A percentile compares a stretch with the other conserved stretches of the same genome.
Conservation (phyloP, 257 asterid species). For the Buddleja alternifolia region DNA sequence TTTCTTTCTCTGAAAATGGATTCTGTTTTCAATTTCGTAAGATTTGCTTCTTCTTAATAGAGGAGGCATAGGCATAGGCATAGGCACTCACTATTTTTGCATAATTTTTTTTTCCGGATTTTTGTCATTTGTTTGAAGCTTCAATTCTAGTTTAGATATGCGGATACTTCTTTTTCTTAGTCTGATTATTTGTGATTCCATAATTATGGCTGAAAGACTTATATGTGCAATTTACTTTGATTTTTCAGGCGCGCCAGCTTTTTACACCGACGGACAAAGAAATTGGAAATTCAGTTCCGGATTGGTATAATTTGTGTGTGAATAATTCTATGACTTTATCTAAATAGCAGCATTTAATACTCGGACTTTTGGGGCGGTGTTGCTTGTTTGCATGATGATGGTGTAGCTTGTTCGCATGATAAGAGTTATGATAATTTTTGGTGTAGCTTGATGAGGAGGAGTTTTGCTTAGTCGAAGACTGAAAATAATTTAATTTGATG, state of each 20-base stretch:
- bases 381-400: constrained; percentile 16
- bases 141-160: constrained; percentile 6
- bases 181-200: constrained; percentile 9
- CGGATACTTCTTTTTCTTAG: neutral
- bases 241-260: constrained; percentile 27
- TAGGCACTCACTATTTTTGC: neutral
- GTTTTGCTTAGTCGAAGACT: constrained; percentile 19
- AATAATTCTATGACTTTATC: constrained; percentile 3
- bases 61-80: neutral
- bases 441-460: neutral
- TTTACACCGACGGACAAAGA: neutral
- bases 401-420: constrained; percentile 10
- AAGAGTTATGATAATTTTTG: neutral
- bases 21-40: constrained; percentile 16
- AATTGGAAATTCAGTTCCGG: constrained; percentile 3
- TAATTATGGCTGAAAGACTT: neutral
- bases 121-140: neutral
- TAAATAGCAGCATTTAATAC: neutral
- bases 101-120: neutral
- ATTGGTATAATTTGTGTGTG: constrained; percentile 5
- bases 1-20: constrained; percentile 5
- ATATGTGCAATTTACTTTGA: neutral
- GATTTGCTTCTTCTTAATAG: neutral
- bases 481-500: constrained; percentile 23
- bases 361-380: constrained; percentile 4